phyloP scores from a whole-genome alignment of 202 grass and related monocot genomes.

The Digitaria exilis region DNA sequence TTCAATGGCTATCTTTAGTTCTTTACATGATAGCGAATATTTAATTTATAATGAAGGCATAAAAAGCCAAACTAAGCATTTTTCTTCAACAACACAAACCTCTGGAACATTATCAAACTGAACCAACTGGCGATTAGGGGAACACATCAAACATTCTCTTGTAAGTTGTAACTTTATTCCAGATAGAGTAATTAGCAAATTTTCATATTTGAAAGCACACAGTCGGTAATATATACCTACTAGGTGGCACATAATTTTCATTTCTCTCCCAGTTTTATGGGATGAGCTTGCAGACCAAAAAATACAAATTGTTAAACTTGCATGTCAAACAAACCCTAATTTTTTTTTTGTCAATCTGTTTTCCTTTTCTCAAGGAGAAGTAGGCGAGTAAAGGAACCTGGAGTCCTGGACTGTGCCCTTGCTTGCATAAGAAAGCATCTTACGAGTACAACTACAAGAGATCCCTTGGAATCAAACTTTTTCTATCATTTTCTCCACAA shows the following conservation, averaged over 20 bases:
- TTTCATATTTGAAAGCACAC: not conserved
- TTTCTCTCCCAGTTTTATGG: not conserved
- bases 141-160: not conserved
- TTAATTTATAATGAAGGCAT: not conserved
- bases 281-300: not conserved
- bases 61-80: not conserved
- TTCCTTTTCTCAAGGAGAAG: not conserved
- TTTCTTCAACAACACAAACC: too few species aligned
- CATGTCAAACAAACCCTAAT: not conserved
- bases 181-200: not conserved
- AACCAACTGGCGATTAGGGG: not conserved
- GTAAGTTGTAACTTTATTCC: not conserved
- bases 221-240: not conserved
- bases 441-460: not conserved
- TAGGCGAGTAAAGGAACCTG: not conserved
- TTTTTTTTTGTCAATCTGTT: not conserved
- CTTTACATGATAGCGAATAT: not conserved
- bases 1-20: not conserved
- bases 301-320: not conserved
- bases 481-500: slow-evolving; percentile 8
- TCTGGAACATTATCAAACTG: not conserved
- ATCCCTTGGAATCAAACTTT: slow-evolving; percentile 1
- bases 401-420: too few species aligned
- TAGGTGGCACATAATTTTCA: not conserved
- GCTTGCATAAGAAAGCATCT: slow-evolving; percentile 15